These are phyloP conservation scores for Berberis thunbergii DNA, from an alignment of 164 flowering plant genomes.

Conservation along the genomic window DNA sequence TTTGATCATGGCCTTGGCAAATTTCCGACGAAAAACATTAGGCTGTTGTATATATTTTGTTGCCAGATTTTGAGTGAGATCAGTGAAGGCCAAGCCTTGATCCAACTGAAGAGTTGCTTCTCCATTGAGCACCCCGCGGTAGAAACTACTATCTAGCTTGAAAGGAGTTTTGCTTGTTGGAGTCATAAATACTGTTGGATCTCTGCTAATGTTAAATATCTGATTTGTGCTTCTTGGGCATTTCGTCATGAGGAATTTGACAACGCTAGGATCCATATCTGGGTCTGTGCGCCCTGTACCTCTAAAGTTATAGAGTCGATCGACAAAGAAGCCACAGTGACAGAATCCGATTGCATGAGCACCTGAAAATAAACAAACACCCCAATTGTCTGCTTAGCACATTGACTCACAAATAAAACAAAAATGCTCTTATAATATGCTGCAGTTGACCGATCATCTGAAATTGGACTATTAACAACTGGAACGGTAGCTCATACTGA, in stretches of 20 bases:
- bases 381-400: background rate
- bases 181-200: conserved; percentile 19
- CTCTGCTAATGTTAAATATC: conserved; percentile 11
- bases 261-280: conserved; percentile 18
- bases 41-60: conserved; percentile 12
- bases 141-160: conserved; percentile 12
- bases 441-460: no score
- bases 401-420: background rate
- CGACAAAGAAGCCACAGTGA: conserved; percentile 28
- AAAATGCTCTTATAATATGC: no score
- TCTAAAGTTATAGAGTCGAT: conserved; percentile 24
- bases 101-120: conserved; percentile 29
- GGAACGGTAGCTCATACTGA: background rate
- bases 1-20: conserved; percentile 35
- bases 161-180: conserved; percentile 19
- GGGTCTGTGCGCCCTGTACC: conserved; percentile 23
- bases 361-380: conserved; percentile 12
- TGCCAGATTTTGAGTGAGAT: conserved; percentile 14
- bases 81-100: conserved; percentile 27
- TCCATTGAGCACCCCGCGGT: conserved; percentile 11
- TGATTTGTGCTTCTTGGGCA: conserved; percentile 10
- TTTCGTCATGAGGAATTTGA: conserved; percentile 3
- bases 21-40: conserved; percentile 16
- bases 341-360: conserved; percentile 38
- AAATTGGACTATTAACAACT: background rate